These are phyloP conservation scores for Heliocybe sulcata DNA, from an alignment of 1,284 basidiomycete species.

Conservation along the genomic window DNA sequence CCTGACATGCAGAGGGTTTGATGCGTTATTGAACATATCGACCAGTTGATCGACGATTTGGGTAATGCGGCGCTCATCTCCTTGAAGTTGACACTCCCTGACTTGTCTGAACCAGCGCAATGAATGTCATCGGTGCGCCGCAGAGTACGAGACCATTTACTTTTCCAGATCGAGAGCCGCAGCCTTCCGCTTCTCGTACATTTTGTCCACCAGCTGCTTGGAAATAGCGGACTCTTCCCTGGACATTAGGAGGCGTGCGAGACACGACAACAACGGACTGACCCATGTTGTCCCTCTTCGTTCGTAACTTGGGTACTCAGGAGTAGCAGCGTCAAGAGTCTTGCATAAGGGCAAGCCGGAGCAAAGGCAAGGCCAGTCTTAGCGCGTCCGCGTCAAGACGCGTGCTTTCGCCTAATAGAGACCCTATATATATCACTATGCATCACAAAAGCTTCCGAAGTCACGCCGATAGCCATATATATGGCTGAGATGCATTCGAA, in stretches of 20 bases:
- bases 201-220: slow-evolving; percentile 78
- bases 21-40: slow-evolving; percentile 80
- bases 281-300: background rate
- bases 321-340: background rate
- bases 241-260: background rate
- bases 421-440: background rate
- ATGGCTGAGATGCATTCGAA: too few relatives aligned
- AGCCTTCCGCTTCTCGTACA: slow-evolving; percentile 94
- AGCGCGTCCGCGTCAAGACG: background rate
- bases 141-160: slow-evolving; percentile 31
- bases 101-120: slow-evolving; percentile 47
- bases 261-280: background rate
- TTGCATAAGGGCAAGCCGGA: background rate
- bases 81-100: slow-evolving; percentile 77
- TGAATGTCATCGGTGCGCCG: background rate
- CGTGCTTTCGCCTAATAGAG: too few relatives aligned
- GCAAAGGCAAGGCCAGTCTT: background rate
- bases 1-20: slow-evolving; percentile 81
- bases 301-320: background rate
- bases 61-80: slow-evolving; percentile 76
- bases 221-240: slow-evolving; percentile 52
- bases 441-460: background rate
- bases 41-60: slow-evolving; percentile 93
- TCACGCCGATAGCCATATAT: background rate
- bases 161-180: slow-evolving; percentile 95